A percentile compares a stretch with the other conserved stretches of the same genome.
Evolutionary conservation across 768 basidiomycete genomes (phyloP).

Genomic region (Suillus lakei): DNA sequence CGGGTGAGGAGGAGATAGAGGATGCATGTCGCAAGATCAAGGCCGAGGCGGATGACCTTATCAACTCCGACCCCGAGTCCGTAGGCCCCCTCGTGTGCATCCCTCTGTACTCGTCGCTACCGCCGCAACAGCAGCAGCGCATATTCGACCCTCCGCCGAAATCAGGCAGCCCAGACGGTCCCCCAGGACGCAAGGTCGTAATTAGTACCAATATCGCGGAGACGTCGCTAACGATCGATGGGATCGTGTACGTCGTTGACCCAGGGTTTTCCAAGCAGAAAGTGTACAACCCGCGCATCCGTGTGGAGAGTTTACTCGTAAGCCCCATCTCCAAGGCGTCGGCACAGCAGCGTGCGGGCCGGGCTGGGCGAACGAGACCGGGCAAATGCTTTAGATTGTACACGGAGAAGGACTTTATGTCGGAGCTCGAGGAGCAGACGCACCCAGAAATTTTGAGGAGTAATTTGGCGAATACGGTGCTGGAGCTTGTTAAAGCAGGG

Average conservation of each 20-base stretch:
- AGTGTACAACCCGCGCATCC: slow-evolving; percentile 96
- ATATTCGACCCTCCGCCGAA: slow-evolving; percentile 92
- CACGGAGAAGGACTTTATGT: slow-evolving; percentile 97
- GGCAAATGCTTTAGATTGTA: slow-evolving; percentile 98
- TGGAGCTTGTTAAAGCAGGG: slow-evolving; percentile 94
- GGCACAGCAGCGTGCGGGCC: slow-evolving; percentile 94
- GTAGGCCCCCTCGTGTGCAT: slow-evolving; percentile 91
- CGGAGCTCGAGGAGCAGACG: slow-evolving; percentile 95
- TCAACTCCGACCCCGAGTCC: slow-evolving; percentile 68
- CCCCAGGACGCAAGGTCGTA: slow-evolving; percentile 92
- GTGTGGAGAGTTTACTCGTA: slow-evolving; percentile 94
- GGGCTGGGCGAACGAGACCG: slow-evolving; percentile 93
- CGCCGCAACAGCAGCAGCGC: slow-evolving; percentile 92
- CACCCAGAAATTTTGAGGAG: slow-evolving; percentile 94
- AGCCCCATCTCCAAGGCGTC: slow-evolving; percentile 97
- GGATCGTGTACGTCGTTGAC: slow-evolving; percentile 98
- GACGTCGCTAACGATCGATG: slow-evolving; percentile 96
- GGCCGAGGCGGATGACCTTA: slow-evolving; percentile 85
- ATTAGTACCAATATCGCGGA: slow-evolving; percentile 98
- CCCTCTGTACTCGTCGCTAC: slow-evolving; percentile 94
- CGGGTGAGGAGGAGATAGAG: slow-evolving; percentile 98
- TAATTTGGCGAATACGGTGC: slow-evolving; percentile 91
- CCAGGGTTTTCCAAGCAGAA: slow-evolving; percentile 98
- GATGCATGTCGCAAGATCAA: slow-evolving; percentile 96
- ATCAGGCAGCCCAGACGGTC: slow-evolving; percentile 62